Evolutionary conservation across 2,329 filamentous ascomycete species (phyloP).

Genomic region (Fusarium sp.): DNA sequence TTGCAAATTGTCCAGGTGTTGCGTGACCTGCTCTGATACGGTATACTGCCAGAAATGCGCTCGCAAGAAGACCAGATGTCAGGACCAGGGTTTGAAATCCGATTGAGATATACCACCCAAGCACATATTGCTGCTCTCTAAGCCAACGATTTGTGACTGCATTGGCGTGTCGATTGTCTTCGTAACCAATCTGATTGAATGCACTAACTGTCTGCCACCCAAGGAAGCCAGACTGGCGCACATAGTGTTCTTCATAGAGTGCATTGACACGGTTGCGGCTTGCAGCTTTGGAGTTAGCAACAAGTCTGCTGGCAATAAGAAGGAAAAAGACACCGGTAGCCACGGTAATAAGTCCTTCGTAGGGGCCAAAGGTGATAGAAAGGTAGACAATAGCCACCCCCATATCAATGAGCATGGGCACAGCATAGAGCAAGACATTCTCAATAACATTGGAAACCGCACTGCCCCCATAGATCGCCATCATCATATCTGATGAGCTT

Average conservation of each 20-base stretch:
- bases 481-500: slow-evolving; percentile 66
- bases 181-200: slow-evolving; percentile 68
- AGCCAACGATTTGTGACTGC: slow-evolving; percentile 57
- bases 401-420: slow-evolving; percentile 70
- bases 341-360: slow-evolving; percentile 70
- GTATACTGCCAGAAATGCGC: slow-evolving; percentile 68
- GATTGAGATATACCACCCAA: slow-evolving; percentile 61
- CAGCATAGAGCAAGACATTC: slow-evolving; percentile 65
- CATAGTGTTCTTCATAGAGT: slow-evolving; percentile 64
- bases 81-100: slow-evolving; percentile 70
- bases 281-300: slow-evolving; percentile 59
- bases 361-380: slow-evolving; percentile 66
- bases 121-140: slow-evolving; percentile 50
- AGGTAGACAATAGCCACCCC: slow-evolving; percentile 68
- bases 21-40: slow-evolving; percentile 71
- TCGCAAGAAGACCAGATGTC: slow-evolving; percentile 74
- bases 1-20: slow-evolving; percentile 74
- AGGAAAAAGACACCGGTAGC: slow-evolving; percentile 67
- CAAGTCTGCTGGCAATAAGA: slow-evolving; percentile 62
- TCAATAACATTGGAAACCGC: slow-evolving; percentile 66
- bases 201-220: slow-evolving; percentile 69
- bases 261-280: slow-evolving; percentile 62
- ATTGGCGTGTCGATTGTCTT: slow-evolving; percentile 62
- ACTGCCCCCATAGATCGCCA: slow-evolving; percentile 65
- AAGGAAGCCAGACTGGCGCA: slow-evolving; percentile 65